Conservation (phyloP, 1,284 basidiomycete genomes). For the Entoloma clypeatum region DNA sequence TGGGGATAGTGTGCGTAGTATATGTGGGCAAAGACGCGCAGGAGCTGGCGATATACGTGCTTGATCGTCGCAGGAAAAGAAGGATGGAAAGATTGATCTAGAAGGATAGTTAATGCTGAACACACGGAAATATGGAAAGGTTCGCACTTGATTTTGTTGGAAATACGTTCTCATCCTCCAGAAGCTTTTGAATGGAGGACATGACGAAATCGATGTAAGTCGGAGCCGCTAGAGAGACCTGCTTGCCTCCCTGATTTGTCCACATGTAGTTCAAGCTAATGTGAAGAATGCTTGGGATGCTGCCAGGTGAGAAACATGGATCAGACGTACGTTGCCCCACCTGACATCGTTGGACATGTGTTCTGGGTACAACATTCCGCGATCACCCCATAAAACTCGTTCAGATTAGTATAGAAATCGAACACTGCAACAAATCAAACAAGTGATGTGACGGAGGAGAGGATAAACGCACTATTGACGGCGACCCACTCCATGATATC, state of each 20-base stretch:
- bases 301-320: constrained; percentile 1
- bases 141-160: constrained; percentile 89
- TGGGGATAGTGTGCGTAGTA: constrained; percentile 93
- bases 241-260: constrained; percentile 91
- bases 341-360: constrained; percentile 91
- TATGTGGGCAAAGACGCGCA: constrained; percentile 96
- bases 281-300: constrained; percentile 4
- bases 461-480: constrained; percentile 73
- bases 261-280: constrained; percentile 90
- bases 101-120: constrained; percentile 4
- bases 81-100: constrained; percentile 85
- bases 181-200: constrained; percentile 93
- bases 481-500: constrained; percentile 99
- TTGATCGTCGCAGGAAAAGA: constrained; percentile 91
- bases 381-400: constrained; percentile 95
- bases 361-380: constrained; percentile 92
- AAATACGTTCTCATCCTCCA: constrained; percentile 93
- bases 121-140: neutral
- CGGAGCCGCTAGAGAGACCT: constrained; percentile 87
- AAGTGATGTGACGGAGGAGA: neutral
- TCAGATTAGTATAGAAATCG: constrained; percentile 95
- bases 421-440: constrained; percentile 54
- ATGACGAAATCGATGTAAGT: constrained; percentile 99
- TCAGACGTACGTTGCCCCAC: constrained; percentile 72
- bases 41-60: constrained; percentile 94